A percentile compares a stretch with the other conserved stretches of the same genome.
phyloP scores from a whole-genome alignment of 179 eudicot species.

The Carnegiea gigantea region DNA sequence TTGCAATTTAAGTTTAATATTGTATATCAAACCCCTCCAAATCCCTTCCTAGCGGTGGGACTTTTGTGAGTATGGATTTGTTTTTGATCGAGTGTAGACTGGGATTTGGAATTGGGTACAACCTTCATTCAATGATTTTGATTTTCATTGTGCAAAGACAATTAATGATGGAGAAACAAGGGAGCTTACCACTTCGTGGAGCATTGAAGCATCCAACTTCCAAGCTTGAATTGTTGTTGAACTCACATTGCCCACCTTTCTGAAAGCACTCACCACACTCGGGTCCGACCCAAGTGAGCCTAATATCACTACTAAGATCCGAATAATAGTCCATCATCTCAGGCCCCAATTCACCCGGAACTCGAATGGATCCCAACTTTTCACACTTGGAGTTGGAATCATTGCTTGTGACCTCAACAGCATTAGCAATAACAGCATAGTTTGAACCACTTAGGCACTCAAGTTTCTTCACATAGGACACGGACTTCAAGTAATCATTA shows the following conservation, averaged over 20 bases:
- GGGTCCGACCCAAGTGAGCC: slow-evolving; percentile 23
- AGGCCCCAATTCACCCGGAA: background rate
- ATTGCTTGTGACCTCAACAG: no score
- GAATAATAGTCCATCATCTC: background rate
- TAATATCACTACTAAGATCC: slow-evolving; percentile 12
- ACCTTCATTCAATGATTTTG: background rate
- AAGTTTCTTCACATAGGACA: slow-evolving; percentile 5
- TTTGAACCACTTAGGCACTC: slow-evolving; percentile 22
- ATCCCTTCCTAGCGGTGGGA: no score
- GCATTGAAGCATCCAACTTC: slow-evolving; percentile 23
- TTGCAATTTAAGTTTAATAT: no score
- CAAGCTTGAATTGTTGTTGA: slow-evolving; percentile 17
- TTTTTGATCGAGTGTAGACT: no score
- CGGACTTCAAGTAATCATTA: background rate
- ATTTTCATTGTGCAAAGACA: background rate
- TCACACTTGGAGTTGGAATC: no score
- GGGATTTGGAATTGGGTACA: no score
- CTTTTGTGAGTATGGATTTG: no score
- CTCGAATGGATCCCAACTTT: slow-evolving; percentile 12
- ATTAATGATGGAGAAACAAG: background rate
- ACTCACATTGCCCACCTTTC: slow-evolving; percentile 23
- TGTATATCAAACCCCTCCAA: no score
- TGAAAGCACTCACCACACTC: slow-evolving; percentile 16
- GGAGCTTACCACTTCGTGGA: slow-evolving; percentile 23
- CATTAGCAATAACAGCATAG: background rate